Percentiles rank a stretch among this genome's conserved stretches.
phyloP scores from a whole-genome alignment of 306 rosid genomes.

The Trifolium pratense region DNA sequence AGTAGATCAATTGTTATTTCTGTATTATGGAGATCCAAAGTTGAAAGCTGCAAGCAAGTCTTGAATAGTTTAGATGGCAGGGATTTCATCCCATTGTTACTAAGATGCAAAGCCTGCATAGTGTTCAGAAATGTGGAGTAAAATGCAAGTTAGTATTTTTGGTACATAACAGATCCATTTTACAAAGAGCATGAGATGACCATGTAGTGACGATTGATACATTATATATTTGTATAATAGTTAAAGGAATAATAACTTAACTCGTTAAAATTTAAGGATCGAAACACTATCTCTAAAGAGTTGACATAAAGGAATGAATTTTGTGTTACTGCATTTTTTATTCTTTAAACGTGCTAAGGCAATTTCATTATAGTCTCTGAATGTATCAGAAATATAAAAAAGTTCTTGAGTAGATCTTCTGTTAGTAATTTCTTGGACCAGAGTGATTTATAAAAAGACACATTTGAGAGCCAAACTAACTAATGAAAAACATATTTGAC shows the following conservation, averaged over 20 bases:
- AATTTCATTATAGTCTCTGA: neutral
- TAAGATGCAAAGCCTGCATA: constrained; percentile 73
- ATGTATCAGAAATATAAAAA: neutral
- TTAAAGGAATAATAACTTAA: neutral
- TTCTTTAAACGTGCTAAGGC: neutral
- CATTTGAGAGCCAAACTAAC: neutral
- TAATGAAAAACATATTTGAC: no score
- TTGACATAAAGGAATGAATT: neutral
- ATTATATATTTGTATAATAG: neutral
- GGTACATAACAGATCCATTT: constrained; percentile 14
- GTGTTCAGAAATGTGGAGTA: neutral
- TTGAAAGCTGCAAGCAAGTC: constrained; percentile 73
- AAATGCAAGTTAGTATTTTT: constrained; percentile 19
- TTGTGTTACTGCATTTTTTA: neutral
- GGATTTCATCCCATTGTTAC: constrained; percentile 76
- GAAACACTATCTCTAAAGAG: neutral
- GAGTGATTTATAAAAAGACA: neutral
- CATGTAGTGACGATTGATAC: neutral
- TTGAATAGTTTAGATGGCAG: constrained; percentile 80
- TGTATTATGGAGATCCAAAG: constrained; percentile 86
- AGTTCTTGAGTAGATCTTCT: neutral
- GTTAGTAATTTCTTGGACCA: neutral
- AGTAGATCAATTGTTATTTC: constrained; percentile 84
- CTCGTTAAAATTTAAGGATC: neutral
- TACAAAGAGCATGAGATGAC: neutral